These are phyloP conservation scores for Ilyonectria mors-panacis DNA, from an alignment of 2,329 filamentous ascomycete species.

Conservation along the genomic window DNA sequence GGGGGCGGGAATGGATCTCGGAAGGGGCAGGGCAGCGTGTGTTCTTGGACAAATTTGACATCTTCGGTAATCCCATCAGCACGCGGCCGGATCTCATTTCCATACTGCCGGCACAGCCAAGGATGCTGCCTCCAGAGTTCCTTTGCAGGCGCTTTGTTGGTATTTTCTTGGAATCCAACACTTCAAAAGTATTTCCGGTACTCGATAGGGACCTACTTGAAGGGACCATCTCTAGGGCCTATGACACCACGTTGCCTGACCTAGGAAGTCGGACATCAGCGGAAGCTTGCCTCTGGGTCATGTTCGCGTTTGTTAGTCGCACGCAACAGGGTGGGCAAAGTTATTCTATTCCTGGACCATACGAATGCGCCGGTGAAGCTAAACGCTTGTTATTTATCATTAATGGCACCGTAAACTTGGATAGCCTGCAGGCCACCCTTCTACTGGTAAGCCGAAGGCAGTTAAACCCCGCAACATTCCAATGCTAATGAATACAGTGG, in stretches of 20 bases:
- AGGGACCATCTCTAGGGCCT: slow-evolving; percentile 1
- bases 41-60: slow-evolving; percentile 38
- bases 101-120: not conserved
- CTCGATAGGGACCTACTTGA: slow-evolving; percentile 2
- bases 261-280: not conserved
- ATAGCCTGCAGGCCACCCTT: not conserved
- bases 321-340: not conserved
- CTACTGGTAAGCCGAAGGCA: not conserved
- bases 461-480: not conserved
- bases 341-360: not conserved
- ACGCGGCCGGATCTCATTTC: not conserved
- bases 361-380: slow-evolving; percentile 3
- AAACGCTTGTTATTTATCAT: not conserved
- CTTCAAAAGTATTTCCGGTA: slow-evolving; percentile 3
- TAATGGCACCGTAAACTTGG: not conserved
- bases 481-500: not conserved
- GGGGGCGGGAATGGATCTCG: slow-evolving; percentile 38
- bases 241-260: not conserved
- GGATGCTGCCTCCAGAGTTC: slow-evolving; percentile 7
- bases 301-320: slow-evolving; percentile 1
- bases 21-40: slow-evolving; percentile 38
- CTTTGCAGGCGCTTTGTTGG: not conserved
- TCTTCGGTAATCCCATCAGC: slow-evolving; percentile 22
- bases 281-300: slow-evolving; percentile 7
- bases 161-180: slow-evolving; percentile 2